Conservation (phyloP, 768 basidiomycete species). For the Cytidiella melzeri region DNA sequence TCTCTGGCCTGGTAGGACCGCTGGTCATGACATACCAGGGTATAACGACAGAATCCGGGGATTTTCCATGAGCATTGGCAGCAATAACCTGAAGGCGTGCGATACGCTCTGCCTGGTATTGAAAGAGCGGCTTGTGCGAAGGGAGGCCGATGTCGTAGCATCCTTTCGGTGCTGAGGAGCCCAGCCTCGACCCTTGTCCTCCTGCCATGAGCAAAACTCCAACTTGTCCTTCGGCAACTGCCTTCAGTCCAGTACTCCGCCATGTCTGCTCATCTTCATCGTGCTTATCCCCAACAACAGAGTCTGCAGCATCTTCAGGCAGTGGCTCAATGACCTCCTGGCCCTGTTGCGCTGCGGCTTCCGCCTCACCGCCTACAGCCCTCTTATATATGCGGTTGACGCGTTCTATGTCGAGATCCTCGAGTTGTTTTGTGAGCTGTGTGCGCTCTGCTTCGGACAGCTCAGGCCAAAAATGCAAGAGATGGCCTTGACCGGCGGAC, state of each 20-base stretch:
- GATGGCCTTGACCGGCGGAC: conserved; percentile 80
- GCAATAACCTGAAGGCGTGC: conserved; percentile 75
- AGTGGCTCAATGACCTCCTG: conserved; percentile 70
- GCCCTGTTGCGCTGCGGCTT: conserved; percentile 33
- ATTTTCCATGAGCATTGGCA: conserved; percentile 44
- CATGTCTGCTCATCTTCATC: conserved; percentile 61
- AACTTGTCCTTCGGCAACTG: conserved; percentile 77
- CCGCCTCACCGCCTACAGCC: conserved; percentile 63
- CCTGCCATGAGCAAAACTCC: conserved; percentile 98
- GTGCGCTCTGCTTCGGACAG: conserved; percentile 61
- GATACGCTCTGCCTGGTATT: conserved; percentile 97
- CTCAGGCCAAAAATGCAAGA: conserved; percentile 80
- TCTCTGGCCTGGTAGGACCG: conserved; percentile 86
- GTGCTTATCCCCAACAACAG: conserved; percentile 37
- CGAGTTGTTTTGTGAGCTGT: conserved; percentile 65
- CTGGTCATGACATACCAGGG: conserved; percentile 99
- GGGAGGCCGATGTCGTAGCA: conserved; percentile 97
- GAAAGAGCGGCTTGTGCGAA: conserved; percentile 90
- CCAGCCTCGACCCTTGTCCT: conserved; percentile 93
- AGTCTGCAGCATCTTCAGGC: conserved; percentile 69
- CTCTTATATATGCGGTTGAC: conserved; percentile 85
- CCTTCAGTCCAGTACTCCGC: conserved; percentile 72
- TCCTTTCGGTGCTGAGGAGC: conserved; percentile 90
- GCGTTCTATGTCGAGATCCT: conserved; percentile 77
- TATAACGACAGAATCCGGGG: conserved; percentile 59